Conservation (phyloP, 2,329 filamentous ascomycete species). For the Lachnellula subtilissima region DNA sequence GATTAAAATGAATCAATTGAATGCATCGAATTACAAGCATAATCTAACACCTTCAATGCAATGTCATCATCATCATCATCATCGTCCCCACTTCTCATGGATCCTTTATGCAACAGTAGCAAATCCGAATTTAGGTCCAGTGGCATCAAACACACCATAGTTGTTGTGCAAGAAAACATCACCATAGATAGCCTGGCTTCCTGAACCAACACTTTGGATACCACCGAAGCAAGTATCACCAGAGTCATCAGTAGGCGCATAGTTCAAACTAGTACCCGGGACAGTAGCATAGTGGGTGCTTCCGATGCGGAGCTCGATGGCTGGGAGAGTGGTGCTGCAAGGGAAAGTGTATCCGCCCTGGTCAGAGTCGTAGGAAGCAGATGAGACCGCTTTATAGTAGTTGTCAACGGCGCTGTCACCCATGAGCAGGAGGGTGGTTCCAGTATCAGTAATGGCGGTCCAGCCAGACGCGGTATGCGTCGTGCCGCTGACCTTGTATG, state of each 20-base stretch:
- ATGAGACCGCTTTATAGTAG: slow-evolving; percentile 35
- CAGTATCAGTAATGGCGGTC: slow-evolving; percentile 36
- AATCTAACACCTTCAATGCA: not conserved
- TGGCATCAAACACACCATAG: slow-evolving; percentile 28
- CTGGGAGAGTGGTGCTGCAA: slow-evolving; percentile 32
- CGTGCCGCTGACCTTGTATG: slow-evolving; percentile 40
- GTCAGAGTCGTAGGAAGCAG: slow-evolving; percentile 25
- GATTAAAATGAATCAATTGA: no score
- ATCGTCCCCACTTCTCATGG: not conserved
- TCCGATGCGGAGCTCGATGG: slow-evolving; percentile 33
- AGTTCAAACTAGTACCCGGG: slow-evolving; percentile 35
- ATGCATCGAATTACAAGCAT: no score
- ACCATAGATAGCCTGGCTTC: slow-evolving; percentile 29
- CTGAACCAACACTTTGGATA: slow-evolving; percentile 31
- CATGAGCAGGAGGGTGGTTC: slow-evolving; percentile 38
- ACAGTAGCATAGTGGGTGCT: slow-evolving; percentile 29
- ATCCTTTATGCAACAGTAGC: slow-evolving; percentile 19
- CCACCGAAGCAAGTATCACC: slow-evolving; percentile 33
- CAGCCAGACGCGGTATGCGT: slow-evolving; percentile 39
- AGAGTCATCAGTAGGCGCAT: slow-evolving; percentile 13
- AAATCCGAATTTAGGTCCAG: slow-evolving; percentile 27
- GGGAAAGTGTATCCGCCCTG: slow-evolving; percentile 35
- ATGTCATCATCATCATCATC: not conserved
- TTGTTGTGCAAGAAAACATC: slow-evolving; percentile 32
- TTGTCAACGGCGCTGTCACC: slow-evolving; percentile 29